Conservation (phyloP, 1,139 yeast genomes). For the Geotrichum fermentans region DNA sequence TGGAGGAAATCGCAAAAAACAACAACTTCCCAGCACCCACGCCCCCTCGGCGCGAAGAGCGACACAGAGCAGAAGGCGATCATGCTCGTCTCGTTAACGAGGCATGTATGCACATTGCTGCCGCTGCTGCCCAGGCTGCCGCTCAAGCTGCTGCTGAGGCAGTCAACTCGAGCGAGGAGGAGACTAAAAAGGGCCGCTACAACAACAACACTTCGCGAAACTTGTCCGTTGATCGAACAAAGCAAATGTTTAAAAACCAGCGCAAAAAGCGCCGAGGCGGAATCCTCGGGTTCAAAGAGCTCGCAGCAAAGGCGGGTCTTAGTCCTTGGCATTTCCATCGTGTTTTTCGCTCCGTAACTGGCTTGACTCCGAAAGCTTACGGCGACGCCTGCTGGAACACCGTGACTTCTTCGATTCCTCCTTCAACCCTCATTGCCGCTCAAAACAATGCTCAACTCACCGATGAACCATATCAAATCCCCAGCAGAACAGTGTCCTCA, state of each 20-base stretch:
- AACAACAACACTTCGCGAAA: slow-evolving; percentile 16
- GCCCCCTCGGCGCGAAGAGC: slow-evolving; percentile 16
- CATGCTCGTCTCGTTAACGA: slow-evolving; percentile 68
- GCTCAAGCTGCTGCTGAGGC: slow-evolving; percentile 41
- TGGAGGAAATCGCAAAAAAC: slow-evolving; percentile 23
- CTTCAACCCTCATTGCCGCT: slow-evolving; percentile 1
- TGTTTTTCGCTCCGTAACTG: slow-evolving; percentile 79
- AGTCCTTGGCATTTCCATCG: slow-evolving; percentile 95
- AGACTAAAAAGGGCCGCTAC: slow-evolving; percentile 23
- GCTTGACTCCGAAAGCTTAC: slow-evolving; percentile 80
- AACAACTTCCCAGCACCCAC: neutral
- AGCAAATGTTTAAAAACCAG: slow-evolving; percentile 27
- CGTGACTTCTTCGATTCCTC: slow-evolving; percentile 37
- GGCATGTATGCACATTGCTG: slow-evolving; percentile 79
- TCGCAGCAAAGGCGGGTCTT: slow-evolving; percentile 77
- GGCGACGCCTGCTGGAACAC: slow-evolving; percentile 84
- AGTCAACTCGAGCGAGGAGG: slow-evolving; percentile 30
- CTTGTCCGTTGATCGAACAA: slow-evolving; percentile 22
- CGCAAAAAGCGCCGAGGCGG: slow-evolving; percentile 77
- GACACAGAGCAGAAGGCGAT: slow-evolving; percentile 38
- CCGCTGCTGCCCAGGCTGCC: slow-evolving; percentile 68
- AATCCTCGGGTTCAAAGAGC: slow-evolving; percentile 79
- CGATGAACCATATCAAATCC: slow-evolving; percentile 1
- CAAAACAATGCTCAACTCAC: neutral
- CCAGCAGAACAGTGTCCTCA: slow-evolving; percentile 4